Base-by-base conservation (phyloP, 257 asterid genomes). In the Cinchona pubescens region DNA sequence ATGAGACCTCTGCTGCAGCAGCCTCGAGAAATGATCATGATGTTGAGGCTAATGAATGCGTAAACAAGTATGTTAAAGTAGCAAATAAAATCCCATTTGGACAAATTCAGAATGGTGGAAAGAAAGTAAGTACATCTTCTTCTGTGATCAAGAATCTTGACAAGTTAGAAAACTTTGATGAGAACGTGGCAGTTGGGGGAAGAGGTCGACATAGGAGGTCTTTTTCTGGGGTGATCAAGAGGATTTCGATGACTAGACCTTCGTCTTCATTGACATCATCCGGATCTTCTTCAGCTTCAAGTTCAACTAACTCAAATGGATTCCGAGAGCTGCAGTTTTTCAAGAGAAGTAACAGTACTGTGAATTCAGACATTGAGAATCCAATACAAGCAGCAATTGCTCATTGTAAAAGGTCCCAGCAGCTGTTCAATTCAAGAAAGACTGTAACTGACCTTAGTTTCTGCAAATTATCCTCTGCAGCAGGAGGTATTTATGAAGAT, bases 311-410 rank as follows among this genome's bases (percentile, higher is more conserved):
- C 76, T 74, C 76, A 4, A 82, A 80, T 74, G 85, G 84, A 70
- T 83, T 72, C 48, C 72, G 74, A 73, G 84, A 86, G 23, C n/a
- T 73, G 79, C 81, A 75, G 32, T 73, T 73, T 37, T 72, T 84
- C 65, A 88, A 85, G 88, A 85, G 87, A 48, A 83, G 86, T 68
- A 78, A 65, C 27, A 81, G 86, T 72, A n/a, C n/a, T n/a, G 74
- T 85, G 14, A 83, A 77, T 75, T 75, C 88, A 27, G 98, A 93
- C 69, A 43, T 72, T 51, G 98, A 91, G 73, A 91, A 83, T 78
- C 88, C 98, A 49, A 91, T 93, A 48, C 98, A 88, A 73, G 96
- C 96, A 21, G 98, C 98, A n/a, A 93, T 93, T 82, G 96, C 95
- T 37, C 93, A 93, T 59, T 93, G 98, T 79, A 93, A 93, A 66